Evolutionary conservation across 192 early-diverging fungal genomes (phyloP), one percentile per base, ranked within the genome.

Genomic region (Pecoramyces ruminantium): DNA sequence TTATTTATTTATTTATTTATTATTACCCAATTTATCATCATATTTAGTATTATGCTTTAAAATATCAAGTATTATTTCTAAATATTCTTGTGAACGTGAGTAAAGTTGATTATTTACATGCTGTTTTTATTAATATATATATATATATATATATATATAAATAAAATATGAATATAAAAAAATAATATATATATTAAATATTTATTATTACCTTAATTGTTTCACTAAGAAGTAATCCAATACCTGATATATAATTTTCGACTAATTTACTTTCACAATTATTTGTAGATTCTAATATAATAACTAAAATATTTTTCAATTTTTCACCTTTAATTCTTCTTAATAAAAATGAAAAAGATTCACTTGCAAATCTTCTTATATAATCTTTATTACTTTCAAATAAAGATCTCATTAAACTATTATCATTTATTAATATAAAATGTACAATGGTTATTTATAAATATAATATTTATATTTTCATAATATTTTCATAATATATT

Each of bases 341-440:
- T 78, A 98, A 85, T 78, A 98, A 87, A 82, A 93, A 97, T 21
- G 95, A 92, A 89, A 97, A 94, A 0, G 96, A 88, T 85, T 98
- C 95, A 78, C 95, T 94, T 2, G 95, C 90, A 84, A 99, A 99
- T 67, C 91, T 88, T 58, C 95, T 92, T 29, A 96, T 91, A 86
- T 93, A 93, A 39, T 88, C 85, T 78, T 93, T 92, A 83, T 90
- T 86, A 79, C 92, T 87, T 78, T 92, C 89, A 16, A 99, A 87
- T 25, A 94, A 84, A 5, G 92, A 92, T 25, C 90, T 82, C 21
- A 98, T 81, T n/a, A 95, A 87, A 38, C 89, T 92, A 83, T 15
- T 15, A 77, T 25, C 30, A 79, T 38, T 8, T 29, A 79, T 14
- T 13, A 11, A 79, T 28, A 18, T 9, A 84, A 17, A 21, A 13